Percentiles rank a stretch among this genome's conserved stretches.
Conservation (phyloP, 2,329 filamentous ascomycete genomes). For the Scedosporium apiospermum region DNA sequence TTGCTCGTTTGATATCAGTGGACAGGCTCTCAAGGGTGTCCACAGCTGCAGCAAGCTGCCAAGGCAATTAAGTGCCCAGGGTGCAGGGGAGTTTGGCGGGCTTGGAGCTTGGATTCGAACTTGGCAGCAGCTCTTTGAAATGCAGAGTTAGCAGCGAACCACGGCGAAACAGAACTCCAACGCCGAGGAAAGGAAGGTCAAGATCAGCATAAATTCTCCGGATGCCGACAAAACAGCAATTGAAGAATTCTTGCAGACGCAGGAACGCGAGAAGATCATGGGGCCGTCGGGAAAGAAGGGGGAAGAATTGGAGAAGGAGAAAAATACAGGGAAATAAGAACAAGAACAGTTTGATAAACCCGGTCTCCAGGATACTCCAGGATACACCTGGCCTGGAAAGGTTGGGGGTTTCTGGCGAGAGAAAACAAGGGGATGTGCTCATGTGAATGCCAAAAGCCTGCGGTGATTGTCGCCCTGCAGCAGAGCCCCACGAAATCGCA, state of each 20-base stretch:
- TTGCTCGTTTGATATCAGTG: neutral
- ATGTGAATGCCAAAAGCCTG: constrained; percentile 3
- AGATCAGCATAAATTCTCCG: no score
- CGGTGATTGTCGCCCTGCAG: constrained; percentile 5
- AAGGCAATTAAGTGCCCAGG: neutral
- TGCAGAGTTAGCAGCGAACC: no score
- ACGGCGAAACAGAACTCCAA: no score
- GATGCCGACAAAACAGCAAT: no score
- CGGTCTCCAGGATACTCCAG: no score
- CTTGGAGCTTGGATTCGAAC: neutral
- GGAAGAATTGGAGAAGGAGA: neutral
- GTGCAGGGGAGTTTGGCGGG: no score
- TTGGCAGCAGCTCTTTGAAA: neutral
- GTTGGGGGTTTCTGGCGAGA: neutral
- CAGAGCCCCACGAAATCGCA: neutral
- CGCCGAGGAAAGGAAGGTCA: no score
- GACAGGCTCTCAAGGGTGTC: neutral
- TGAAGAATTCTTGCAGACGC: no score
- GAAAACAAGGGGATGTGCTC: neutral
- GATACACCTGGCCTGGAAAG: no score
- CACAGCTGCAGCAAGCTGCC: neutral
- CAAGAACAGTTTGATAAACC: neutral
- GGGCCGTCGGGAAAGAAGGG: neutral
- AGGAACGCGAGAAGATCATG: neutral
- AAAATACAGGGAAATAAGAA: constrained; percentile 1